A percentile compares a stretch with the other conserved stretches of the same genome.
Evolutionary conservation across 345 rosid genomes (phyloP).

Genomic region (Populus euphratica): DNA sequence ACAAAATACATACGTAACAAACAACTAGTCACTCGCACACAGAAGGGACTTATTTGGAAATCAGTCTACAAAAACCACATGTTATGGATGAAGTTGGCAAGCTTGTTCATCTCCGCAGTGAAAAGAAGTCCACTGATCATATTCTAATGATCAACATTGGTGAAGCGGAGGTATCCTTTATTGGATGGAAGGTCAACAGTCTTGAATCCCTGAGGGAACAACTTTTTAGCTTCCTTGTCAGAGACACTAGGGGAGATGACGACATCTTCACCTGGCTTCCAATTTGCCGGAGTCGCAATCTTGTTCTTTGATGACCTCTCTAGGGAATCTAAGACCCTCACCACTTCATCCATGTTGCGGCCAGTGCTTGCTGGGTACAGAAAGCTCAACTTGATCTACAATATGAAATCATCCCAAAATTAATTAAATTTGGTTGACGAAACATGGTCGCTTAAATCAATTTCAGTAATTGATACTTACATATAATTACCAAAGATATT

Average conservation of each 20-base stretch:
- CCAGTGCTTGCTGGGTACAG: conserved; percentile 71
- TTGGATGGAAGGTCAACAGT: conserved; percentile 62
- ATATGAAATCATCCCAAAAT: background rate
- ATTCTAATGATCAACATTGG: conserved; percentile 17
- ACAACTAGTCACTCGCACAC: too few relatives aligned
- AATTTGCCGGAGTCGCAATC: conserved; percentile 72
- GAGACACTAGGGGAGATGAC: conserved; percentile 53
- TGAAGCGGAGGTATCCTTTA: conserved; percentile 55
- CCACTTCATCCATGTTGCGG: conserved; percentile 70
- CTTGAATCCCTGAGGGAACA: conserved; percentile 61
- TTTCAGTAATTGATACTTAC: background rate
- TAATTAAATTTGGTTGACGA: background rate
- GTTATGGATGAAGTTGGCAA: too few relatives aligned
- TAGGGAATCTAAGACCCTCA: conserved; percentile 70
- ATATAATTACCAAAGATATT: too few relatives aligned
- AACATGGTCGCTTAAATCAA: background rate
- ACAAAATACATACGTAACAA: too few relatives aligned
- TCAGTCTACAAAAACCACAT: too few relatives aligned
- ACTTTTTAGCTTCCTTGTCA: conserved; percentile 54
- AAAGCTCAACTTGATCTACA: conserved; percentile 67
- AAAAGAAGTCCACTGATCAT: too few relatives aligned
- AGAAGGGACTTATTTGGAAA: too few relatives aligned
- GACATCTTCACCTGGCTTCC: conserved; percentile 75
- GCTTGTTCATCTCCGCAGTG: too few relatives aligned
- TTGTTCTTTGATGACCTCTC: conserved; percentile 48